Percentiles rank a stretch among this genome's conserved stretches.
Conservation (phyloP, 805 yeast species). For the Lipomyces yamanashiensis region DNA sequence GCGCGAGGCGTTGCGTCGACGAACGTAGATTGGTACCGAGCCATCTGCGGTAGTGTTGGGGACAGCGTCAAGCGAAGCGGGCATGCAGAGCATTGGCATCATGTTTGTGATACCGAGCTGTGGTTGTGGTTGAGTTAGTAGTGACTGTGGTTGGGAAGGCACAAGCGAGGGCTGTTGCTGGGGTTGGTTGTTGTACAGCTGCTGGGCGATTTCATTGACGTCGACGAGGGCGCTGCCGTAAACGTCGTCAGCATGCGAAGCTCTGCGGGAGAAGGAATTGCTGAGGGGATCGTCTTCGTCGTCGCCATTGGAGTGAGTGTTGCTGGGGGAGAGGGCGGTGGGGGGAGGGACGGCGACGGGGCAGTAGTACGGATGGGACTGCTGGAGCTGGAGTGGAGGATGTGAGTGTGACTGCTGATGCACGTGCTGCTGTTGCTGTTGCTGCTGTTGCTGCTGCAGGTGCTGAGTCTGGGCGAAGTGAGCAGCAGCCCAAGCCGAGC, state of each 20-base stretch:
- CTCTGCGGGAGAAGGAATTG: conserved; percentile 1
- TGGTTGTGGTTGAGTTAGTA: background rate
- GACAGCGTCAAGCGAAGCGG: background rate
- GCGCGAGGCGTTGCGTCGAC: conserved; percentile 12
- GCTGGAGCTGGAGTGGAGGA: background rate
- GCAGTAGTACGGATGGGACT: too few relatives aligned
- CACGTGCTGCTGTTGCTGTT: conserved; percentile 3
- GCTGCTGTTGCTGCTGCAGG: conserved; percentile 3
- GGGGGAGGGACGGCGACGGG: too few relatives aligned
- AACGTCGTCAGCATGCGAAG: background rate
- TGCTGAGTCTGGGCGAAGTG: background rate
- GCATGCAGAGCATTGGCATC: conserved; percentile 5
- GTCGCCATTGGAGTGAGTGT: too few relatives aligned
- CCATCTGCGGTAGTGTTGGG: background rate
- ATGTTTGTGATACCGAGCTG: background rate
- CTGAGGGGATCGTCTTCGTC: too few relatives aligned
- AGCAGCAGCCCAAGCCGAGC: background rate
- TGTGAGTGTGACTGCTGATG: background rate
- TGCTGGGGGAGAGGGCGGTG: too few relatives aligned
- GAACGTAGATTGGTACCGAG: conserved; percentile 9
- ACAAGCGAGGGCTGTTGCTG: conserved; percentile 1
- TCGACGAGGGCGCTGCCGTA: background rate
- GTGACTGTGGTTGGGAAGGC: background rate
- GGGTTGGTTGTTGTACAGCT: background rate
- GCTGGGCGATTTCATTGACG: too few relatives aligned